phyloP scores from a whole-genome alignment of 441 rosid genomes.

The Eutrema salsugineum region DNA sequence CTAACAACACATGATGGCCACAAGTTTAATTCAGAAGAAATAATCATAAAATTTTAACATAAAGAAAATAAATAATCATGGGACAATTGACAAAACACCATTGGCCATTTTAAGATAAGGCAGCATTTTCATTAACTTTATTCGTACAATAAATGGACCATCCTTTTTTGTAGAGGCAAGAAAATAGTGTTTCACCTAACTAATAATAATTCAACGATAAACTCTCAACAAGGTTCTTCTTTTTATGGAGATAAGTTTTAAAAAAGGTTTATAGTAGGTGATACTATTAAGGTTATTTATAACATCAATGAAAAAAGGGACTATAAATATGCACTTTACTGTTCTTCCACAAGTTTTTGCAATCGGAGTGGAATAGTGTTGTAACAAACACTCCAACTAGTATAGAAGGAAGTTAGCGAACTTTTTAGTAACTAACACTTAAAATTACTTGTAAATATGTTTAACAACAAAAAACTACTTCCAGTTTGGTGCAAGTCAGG shows the following conservation, averaged over 20 bases:
- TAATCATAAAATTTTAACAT: slow-evolving; percentile 1
- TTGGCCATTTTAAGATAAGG: slow-evolving; percentile 19
- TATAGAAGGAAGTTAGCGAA: not conserved
- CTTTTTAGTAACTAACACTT: not conserved
- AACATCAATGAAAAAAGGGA: not conserved
- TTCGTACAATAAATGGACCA: slow-evolving; percentile 21
- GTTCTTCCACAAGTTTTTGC: not conserved
- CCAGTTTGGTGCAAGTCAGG: not conserved
- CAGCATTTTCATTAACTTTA: slow-evolving; percentile 17
- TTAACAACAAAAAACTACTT: not conserved
- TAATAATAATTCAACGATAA: not conserved
- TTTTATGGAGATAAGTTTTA: not conserved
- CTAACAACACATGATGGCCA: slow-evolving; percentile 18
- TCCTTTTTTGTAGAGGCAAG: slow-evolving; percentile 8
- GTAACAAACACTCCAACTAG: too few relatives aligned
- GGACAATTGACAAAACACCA: slow-evolving; percentile 25
- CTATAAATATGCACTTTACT: not conserved
- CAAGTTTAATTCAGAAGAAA: not conserved
- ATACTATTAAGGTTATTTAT: slow-evolving; percentile 12
- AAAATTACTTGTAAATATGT: not conserved
- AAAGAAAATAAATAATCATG: slow-evolving; percentile 12
- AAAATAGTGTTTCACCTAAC: slow-evolving; percentile 25
- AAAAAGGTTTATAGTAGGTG: slow-evolving; percentile 9
- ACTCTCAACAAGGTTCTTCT: not conserved
- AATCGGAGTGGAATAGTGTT: not conserved